Base-by-base conservation (phyloP, 2,329 filamentous ascomycete species). In the Dactylella cylindrospora region DNA sequence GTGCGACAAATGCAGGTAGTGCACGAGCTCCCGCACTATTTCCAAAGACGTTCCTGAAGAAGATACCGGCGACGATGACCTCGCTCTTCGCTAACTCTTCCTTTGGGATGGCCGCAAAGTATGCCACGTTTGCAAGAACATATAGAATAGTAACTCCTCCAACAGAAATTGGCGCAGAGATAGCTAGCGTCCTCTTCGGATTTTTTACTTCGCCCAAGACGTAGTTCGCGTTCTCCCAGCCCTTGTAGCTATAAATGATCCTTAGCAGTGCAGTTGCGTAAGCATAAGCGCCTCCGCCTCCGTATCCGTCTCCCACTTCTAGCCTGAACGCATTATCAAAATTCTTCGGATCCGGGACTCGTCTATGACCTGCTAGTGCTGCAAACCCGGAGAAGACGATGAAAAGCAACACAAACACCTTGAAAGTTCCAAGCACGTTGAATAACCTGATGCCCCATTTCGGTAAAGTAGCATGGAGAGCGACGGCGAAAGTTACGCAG, bases 221-320 rank as follows among this genome's bases (percentile, higher is more conserved):
- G 60, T 84, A 83, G 70, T 82, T 83, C 23, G 80, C 80, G 53
- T 82, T 83, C 67, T 82, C 79, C 81, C 80, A 84, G 2, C 81
- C 81, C 66, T 80, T 80, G 72, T 82, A 84, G 10, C 77, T 80
- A 72, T 83, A 82, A 12, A 83, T 74, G 50, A 83, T 79, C 22
- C 78, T 78, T 2, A 84, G 73, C 8, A 84, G 72, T 0, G 81
- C 80, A 2, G 78, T 81, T 1, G 79, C 78, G 68, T 82, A 82
- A 1, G 77, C 76, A 22, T 77, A 78, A 0, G 75, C 76, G 3
- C 78, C 76, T 2, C 77, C 77, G 2, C 75, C 75, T 10, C 77
- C 74, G 49, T 78, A 62, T 39, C 57, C 57, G 3, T 76, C 70
- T 0, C 74, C 75, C 0, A 71, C 69, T 53, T 76, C 74, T 41